Evolutionary conservation across 306 rosid genomes (phyloP), one percentile per base, ranked within the genome.

Genomic region (Prinsepia uniflora): DNA sequence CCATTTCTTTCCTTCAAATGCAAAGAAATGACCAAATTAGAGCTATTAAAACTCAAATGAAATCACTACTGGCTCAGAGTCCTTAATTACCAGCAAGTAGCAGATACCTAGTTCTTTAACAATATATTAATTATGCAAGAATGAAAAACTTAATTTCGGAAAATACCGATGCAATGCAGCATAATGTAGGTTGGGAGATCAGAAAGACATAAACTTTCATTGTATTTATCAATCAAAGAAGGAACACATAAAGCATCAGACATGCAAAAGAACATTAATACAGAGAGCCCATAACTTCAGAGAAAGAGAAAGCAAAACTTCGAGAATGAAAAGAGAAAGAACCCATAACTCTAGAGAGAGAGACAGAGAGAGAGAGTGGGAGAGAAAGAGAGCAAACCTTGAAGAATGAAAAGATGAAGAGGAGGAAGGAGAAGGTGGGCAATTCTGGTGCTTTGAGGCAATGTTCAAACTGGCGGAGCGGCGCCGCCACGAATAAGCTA

Each of bases 291-390:
- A 15, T 6, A 41, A 41, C 30, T 40, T 15, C 36, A 54, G 70
- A 68, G 77, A 56, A 22, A n/a, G n/a, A 15, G 75, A 57, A 80
- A 36, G 68, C 65, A 65, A 73, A 80, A 81, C 82, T 77, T 47
- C 7, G 63, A 44, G 57, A 49, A 45, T 3, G 56, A 53, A 57
- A 60, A 20, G 58, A 30, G 2, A n/a, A n/a, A n/a, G n/a, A n/a
- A n/a, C n/a, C n/a, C n/a, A n/a, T n/a, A n/a, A n/a, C n/a, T n/a
- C n/a, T n/a, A n/a, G n/a, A n/a, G n/a, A n/a, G n/a, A n/a, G n/a
- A n/a, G n/a, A n/a, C n/a, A n/a, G n/a, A n/a, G n/a, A n/a, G n/a
- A n/a, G n/a, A n/a, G n/a, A n/a, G n/a, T n/a, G n/a, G n/a, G n/a
- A n/a, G n/a, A n/a, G n/a, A n/a, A n/a, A n/a, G n/a, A n/a, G n/a